Evolutionary conservation across 1,284 basidiomycete species (phyloP), one percentile per base, ranked within the genome.

Genomic region (Sanghuangporus weigelae): DNA sequence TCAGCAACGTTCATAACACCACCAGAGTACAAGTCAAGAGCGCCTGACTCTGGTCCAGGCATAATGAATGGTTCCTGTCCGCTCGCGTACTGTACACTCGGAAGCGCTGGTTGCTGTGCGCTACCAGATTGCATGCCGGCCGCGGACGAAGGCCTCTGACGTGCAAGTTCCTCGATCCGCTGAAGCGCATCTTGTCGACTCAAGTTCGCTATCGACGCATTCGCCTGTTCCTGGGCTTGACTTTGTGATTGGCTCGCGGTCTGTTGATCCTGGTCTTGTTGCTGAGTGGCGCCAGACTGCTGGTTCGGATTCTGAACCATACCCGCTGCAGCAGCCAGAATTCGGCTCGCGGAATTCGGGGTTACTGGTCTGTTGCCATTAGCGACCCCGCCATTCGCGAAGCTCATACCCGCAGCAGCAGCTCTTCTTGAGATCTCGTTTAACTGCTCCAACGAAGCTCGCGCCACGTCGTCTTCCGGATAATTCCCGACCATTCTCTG

Each of bases 381-480:
- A 14, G 60, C 60, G 21, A 68, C 60, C 12, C 62, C 65, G 21
- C 66, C 55, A 21, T 66, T 70, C 31, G 66, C 63, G 73, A 83
- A 80, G 46, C 75, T 72, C 77, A 76, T 72, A 3, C 78, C 76
- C 48, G 73, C 75, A 60, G 71, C 75, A 69, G 78, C 77, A 23
- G 84, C 86, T 38, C 86, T 79, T 56, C 85, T 76, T 31, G 86
- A 86, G 66, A 89, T 82, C 72, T 90, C 87, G 73, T 85, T 90
- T 84, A 92, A 87, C 72, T 90, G 87, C 68, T 83, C 79, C 67
- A 90, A 79, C 16, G 77, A 77, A 6, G 85, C 85, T 36, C 83
- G 79, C 1, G 86, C 86, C 54, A 89, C 80, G 67, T 82, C 84
- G 59, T 76, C 76, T 69, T 84, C 77, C 3, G 76, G 77, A 66